phyloP scores from a whole-genome alignment of 2,329 filamentous ascomycete genomes.

The Beauveria pseudobassiana region DNA sequence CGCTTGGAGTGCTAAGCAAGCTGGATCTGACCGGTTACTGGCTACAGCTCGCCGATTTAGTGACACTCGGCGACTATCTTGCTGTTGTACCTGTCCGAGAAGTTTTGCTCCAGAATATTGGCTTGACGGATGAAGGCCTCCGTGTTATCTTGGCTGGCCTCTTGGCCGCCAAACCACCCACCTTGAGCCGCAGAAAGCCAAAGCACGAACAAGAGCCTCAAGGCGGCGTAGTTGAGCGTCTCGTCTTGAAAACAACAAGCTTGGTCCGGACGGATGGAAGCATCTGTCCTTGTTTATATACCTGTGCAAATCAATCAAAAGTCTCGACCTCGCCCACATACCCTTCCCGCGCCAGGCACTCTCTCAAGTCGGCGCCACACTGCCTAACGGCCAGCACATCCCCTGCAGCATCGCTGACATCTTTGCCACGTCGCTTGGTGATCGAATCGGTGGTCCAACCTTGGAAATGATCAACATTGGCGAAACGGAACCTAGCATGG shows the following conservation, averaged over 20 bases:
- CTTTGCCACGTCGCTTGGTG: slow-evolving; percentile 66
- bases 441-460: slow-evolving; percentile 66
- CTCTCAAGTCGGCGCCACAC: slow-evolving; percentile 20
- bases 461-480: slow-evolving; percentile 80
- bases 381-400: slow-evolving; percentile 27
- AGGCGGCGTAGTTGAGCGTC: slow-evolving; percentile 73
- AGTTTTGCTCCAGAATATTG: slow-evolving; percentile 78
- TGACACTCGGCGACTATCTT: slow-evolving; percentile 87
- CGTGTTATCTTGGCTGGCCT: slow-evolving; percentile 81
- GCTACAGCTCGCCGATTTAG: slow-evolving; percentile 73
- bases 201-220: slow-evolving; percentile 36
- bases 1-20: slow-evolving; percentile 69
- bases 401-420: slow-evolving; percentile 44
- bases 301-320: slow-evolving; percentile 79
- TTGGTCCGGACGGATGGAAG: slow-evolving; percentile 83
- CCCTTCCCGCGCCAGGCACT: slow-evolving; percentile 54
- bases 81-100: slow-evolving; percentile 88
- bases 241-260: slow-evolving; percentile 90
- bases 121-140: slow-evolving; percentile 78
- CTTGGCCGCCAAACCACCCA: slow-evolving; percentile 66
- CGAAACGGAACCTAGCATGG: slow-evolving; percentile 64
- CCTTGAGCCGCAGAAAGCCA: slow-evolving; percentile 44
- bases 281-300: slow-evolving; percentile 85
- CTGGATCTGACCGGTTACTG: slow-evolving; percentile 80
- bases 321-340: slow-evolving; percentile 78